phyloP scores from a whole-genome alignment of 2,329 filamentous ascomycete species.

The Penicillium sp. region DNA sequence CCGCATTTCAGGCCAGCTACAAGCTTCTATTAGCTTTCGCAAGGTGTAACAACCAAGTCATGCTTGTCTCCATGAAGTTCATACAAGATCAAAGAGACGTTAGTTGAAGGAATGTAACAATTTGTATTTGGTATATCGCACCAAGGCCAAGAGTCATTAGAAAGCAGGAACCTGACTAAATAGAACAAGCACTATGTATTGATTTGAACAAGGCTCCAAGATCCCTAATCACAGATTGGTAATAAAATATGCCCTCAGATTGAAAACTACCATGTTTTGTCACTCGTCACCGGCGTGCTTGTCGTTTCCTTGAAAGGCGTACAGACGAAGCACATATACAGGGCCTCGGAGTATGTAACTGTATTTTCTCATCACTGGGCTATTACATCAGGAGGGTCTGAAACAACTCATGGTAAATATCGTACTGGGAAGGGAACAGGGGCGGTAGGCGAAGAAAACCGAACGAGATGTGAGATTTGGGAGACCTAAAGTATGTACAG shows the following conservation, averaged over 20 bases:
- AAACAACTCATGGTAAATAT: neutral
- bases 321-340: conserved; percentile 28
- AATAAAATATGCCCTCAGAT: conserved; percentile 5
- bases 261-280: conserved; percentile 15
- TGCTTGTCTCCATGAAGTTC: neutral
- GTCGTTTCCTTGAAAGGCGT: conserved; percentile 24
- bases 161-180: neutral
- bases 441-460: neutral
- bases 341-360: conserved; percentile 26
- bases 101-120: neutral
- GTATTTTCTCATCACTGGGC: conserved; percentile 27
- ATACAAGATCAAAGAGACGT: neutral
- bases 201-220: neutral
- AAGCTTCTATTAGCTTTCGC: neutral
- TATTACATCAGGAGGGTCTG: neutral
- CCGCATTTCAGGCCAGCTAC: neutral
- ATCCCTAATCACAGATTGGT: neutral
- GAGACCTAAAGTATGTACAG: neutral
- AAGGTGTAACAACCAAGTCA: too few species aligned
- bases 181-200: neutral
- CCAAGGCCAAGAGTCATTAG: neutral
- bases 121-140: neutral
- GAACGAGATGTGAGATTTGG: neutral
- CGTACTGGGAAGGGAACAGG: neutral
- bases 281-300: conserved; percentile 10